These are phyloP conservation scores for Eleusine coracana DNA, from an alignment of 176 grass and related monocot genomes.

Conservation along the genomic window DNA sequence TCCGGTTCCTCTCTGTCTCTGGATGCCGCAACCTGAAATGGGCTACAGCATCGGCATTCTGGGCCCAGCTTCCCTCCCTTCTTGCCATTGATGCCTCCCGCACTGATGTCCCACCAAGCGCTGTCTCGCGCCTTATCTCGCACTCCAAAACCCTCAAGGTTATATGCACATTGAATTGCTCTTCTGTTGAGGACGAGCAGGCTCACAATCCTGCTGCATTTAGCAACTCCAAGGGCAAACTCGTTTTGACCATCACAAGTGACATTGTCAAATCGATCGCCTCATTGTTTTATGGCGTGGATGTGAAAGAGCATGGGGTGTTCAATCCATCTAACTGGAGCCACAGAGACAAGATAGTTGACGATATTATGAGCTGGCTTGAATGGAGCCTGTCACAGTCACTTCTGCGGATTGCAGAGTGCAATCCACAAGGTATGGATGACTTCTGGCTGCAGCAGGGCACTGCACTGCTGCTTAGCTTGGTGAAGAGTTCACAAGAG, in stretches of 20 bases:
- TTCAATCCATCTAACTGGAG: slow-evolving; percentile 68
- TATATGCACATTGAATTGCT: slow-evolving; percentile 69
- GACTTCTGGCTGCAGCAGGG: slow-evolving; percentile 94
- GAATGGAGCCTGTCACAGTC: slow-evolving; percentile 89
- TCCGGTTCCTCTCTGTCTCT: slow-evolving; percentile 80
- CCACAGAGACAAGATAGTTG: slow-evolving; percentile 55
- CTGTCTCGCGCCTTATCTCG: slow-evolving; percentile 68
- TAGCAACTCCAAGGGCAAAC: slow-evolving; percentile 79
- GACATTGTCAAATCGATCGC: slow-evolving; percentile 60
- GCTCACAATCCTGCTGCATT: slow-evolving; percentile 59
- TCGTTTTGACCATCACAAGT: slow-evolving; percentile 69
- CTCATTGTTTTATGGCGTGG: slow-evolving; percentile 56
- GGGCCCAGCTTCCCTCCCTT: slow-evolving; percentile 79
- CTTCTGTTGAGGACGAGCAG: slow-evolving; percentile 67
- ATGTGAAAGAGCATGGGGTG: slow-evolving; percentile 51
- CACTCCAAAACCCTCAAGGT: slow-evolving; percentile 80
- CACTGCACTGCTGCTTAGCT: slow-evolving; percentile 68
- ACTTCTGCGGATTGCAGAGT: slow-evolving; percentile 78
- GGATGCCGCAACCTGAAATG: slow-evolving; percentile 86
- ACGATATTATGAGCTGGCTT: slow-evolving; percentile 78
- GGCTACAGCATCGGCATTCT: slow-evolving; percentile 75
- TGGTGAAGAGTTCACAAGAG: slow-evolving; percentile 80
- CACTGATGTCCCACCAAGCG: slow-evolving; percentile 71
- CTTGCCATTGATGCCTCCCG: slow-evolving; percentile 78
- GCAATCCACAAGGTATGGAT: slow-evolving; percentile 77